Evolutionary conservation across 2,329 filamentous ascomycete genomes (phyloP).

Genomic region (Colletotrichum echinochloae): DNA sequence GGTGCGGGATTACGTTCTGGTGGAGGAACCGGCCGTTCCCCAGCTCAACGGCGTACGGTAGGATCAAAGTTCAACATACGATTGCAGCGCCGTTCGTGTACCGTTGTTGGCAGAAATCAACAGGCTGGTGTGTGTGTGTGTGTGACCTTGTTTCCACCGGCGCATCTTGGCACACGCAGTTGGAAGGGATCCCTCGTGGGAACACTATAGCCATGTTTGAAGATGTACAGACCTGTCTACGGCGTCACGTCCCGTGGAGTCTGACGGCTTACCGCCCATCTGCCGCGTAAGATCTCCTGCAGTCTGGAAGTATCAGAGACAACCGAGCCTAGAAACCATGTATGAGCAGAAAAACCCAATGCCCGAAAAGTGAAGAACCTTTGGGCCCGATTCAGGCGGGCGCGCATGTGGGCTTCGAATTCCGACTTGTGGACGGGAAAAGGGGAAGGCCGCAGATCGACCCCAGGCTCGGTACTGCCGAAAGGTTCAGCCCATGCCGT

Average conservation of each 20-base stretch:
- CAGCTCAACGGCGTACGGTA: slow-evolving; percentile 56
- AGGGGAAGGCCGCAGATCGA: not conserved
- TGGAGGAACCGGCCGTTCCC: slow-evolving; percentile 47
- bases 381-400: not conserved
- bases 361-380: not conserved
- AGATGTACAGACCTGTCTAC: not conserved
- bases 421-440: not conserved
- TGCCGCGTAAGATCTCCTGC: slow-evolving; percentile 10
- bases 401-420: not conserved
- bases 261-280: not conserved
- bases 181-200: not conserved
- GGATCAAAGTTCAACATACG: not conserved
- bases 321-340: not conserved
- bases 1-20: slow-evolving; percentile 80
- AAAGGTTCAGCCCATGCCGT: not conserved
- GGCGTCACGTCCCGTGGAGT: too few species aligned
- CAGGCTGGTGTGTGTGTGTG: not conserved
- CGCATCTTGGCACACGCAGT: too few species aligned
- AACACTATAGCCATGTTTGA: not conserved
- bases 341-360: not conserved
- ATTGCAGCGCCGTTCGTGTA: not conserved
- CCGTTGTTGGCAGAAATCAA: not conserved
- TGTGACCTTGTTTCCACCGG: not conserved
- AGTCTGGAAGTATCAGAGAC: not conserved
- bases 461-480: not conserved